Evolutionary conservation across 129 eudicot species (phyloP).

Genomic region (Artemisia tridentata): DNA sequence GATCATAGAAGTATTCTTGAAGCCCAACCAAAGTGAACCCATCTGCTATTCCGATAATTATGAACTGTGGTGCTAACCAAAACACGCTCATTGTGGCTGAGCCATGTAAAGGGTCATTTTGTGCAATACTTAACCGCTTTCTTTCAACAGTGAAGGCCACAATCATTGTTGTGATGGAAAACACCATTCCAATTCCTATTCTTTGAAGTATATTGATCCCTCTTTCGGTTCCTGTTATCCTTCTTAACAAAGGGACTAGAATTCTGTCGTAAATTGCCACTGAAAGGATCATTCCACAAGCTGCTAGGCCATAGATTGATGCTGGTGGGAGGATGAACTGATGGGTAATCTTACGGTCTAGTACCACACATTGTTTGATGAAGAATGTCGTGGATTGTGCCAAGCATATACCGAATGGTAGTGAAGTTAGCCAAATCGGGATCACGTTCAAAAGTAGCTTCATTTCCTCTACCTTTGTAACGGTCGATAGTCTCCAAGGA

Average conservation of each 20-base stretch:
- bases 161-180: constrained; percentile 53
- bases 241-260: constrained; percentile 57
- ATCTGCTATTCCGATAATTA: constrained; percentile 63
- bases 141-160: constrained; percentile 63
- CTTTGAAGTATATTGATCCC: constrained; percentile 75
- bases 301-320: constrained; percentile 53
- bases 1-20: constrained; percentile 85
- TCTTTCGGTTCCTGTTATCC: constrained; percentile 58
- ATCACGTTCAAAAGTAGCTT: constrained; percentile 71
- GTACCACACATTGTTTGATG: constrained; percentile 63
- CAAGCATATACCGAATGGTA: constrained; percentile 65
- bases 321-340: constrained; percentile 69
- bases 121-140: constrained; percentile 35
- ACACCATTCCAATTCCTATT: constrained; percentile 73
- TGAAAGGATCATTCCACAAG: constrained; percentile 59
- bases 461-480: constrained; percentile 76
- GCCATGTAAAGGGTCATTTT: constrained; percentile 35
- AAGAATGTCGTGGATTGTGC: constrained; percentile 80
- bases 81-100: constrained; percentile 59
- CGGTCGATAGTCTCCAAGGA: constrained; percentile 77
- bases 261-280: constrained; percentile 53
- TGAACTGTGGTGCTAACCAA: constrained; percentile 84
- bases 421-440: constrained; percentile 76
- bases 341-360: constrained; percentile 49
- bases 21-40: constrained; percentile 74